Conservation (phyloP, 192 early-diverging fungal genomes). For the Coemansia guatemalensis region DNA sequence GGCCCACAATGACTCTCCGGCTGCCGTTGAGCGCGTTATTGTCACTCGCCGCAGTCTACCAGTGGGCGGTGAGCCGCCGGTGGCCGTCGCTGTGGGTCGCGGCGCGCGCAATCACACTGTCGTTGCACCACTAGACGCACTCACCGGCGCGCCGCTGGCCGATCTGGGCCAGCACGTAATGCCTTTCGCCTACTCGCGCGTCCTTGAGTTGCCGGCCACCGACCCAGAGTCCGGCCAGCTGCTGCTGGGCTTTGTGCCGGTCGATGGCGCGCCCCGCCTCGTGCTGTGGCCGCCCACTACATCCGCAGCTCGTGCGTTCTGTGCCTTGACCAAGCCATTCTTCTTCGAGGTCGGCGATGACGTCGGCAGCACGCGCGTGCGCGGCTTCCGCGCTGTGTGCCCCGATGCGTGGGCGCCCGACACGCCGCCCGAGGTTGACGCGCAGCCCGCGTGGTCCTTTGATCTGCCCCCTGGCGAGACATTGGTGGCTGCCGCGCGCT, state of each 20-base stretch:
- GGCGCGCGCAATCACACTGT: constrained; percentile 25
- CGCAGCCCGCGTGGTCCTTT: constrained; percentile 49
- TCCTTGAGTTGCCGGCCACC: constrained; percentile 62
- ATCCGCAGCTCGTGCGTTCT: constrained; percentile 57
- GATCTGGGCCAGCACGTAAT: constrained; percentile 4
- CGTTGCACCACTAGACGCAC: constrained; percentile 31
- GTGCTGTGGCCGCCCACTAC: constrained; percentile 65
- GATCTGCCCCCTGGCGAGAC: constrained; percentile 60
- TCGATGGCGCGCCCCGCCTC: constrained; percentile 32
- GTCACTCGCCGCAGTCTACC: constrained; percentile 35
- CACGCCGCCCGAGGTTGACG: constrained; percentile 9
- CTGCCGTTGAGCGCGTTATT: constrained; percentile 32
- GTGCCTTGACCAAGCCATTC: constrained; percentile 55
- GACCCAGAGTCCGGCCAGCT: constrained; percentile 36
- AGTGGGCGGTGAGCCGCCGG: constrained; percentile 22
- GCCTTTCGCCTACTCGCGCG: constrained; percentile 46
- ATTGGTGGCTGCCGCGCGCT: constrained; percentile 47
- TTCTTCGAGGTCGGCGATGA: constrained; percentile 66
- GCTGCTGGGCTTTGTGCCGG: constrained; percentile 28
- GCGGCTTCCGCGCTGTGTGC: constrained; percentile 59
- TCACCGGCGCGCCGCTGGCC: constrained; percentile 24
- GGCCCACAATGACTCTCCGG: constrained; percentile 15
- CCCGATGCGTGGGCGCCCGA: constrained; percentile 39
- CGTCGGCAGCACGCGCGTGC: constrained; percentile 50
- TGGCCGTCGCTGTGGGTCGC: constrained; percentile 39